phyloP scores from a whole-genome alignment of 1,139 yeast genomes.

The Yamadazyma epiphylla region DNA sequence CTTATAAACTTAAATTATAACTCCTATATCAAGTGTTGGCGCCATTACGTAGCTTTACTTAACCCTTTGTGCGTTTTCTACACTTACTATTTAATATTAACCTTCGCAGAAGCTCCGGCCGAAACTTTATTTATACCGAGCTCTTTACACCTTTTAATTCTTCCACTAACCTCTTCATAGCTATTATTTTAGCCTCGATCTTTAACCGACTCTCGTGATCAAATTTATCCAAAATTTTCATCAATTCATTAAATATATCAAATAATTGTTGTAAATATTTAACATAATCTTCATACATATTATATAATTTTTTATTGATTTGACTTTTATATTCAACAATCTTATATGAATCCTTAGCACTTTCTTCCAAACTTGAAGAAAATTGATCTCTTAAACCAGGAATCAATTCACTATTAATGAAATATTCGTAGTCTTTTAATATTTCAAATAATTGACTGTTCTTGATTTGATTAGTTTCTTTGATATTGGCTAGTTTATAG shows the following conservation, averaged over 20 bases:
- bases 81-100: too few relatives aligned
- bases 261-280: conserved; percentile 10
- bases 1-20: too few relatives aligned
- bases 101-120: too few relatives aligned
- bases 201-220: conserved; percentile 8
- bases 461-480: conserved; percentile 13
- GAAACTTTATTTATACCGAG: too few relatives aligned
- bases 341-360: conserved; percentile 7
- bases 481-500: conserved; percentile 19
- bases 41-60: too few relatives aligned
- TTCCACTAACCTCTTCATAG: conserved; percentile 6
- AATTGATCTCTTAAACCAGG: conserved; percentile 27
- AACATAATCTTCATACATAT: conserved; percentile 14
- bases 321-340: conserved; percentile 12
- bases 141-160: neutral
- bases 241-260: conserved; percentile 9
- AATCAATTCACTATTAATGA: conserved; percentile 22
- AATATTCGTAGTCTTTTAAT: conserved; percentile 25
- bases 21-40: too few relatives aligned
- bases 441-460: conserved; percentile 22
- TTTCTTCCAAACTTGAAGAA: neutral
- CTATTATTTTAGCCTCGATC: conserved; percentile 8
- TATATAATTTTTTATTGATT: conserved; percentile 12
- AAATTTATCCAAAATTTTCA: conserved; percentile 6
- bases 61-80: too few relatives aligned